Base-by-base conservation (phyloP, 345 rosid genomes). In the Camelina sativa region DNA sequence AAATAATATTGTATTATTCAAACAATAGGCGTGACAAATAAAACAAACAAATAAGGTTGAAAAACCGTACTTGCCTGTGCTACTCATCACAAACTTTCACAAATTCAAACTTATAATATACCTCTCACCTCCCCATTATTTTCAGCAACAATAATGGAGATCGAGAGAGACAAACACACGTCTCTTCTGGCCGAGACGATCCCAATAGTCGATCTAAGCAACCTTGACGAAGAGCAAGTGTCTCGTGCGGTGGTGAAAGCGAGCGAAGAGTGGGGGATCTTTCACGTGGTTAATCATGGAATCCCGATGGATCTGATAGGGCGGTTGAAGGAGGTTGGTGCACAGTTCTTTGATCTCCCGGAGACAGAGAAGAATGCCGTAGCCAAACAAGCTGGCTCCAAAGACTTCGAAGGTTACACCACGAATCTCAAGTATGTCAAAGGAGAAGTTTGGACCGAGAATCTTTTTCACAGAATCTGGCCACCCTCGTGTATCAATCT, bases 391-490 rank as follows among this genome's bases (percentile, higher is more conserved):
- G 62, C 82, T 2, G 87, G 62, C 8, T 59, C 85, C 0, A 46
- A 66, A 7, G 38, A 60, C 4, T 9, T 77, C 1, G 89, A 90
- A 80, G 97, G 97, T 0, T 89, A 91, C 47, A 90, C 87, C 3
- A 82, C 71, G 53, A 85, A 84, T 53, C 59, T 73, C 32, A 30
- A 81, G 4, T 87, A 79, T 2, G 28, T 44, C 1, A 6, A 72
- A 25, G 89, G 71, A 37, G 85, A 82, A 63, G 58, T 73, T 9
- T 90, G 95, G 96, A 85, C 76, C 0, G 97, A 90, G 60, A 87
- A 90, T 55, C 85, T 90, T 19, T 87, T 90, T 65, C 95, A 92
- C 71, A 82, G 15, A 78, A 79, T 92, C 17, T 90, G 88, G 95
- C 97, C 98, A 35, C 87, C 89, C 34, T 52, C 81, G 1, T 28